These are phyloP conservation scores for Albifimbria verrucaria DNA, from an alignment of 2,329 filamentous ascomycete species.

Conservation along the genomic window DNA sequence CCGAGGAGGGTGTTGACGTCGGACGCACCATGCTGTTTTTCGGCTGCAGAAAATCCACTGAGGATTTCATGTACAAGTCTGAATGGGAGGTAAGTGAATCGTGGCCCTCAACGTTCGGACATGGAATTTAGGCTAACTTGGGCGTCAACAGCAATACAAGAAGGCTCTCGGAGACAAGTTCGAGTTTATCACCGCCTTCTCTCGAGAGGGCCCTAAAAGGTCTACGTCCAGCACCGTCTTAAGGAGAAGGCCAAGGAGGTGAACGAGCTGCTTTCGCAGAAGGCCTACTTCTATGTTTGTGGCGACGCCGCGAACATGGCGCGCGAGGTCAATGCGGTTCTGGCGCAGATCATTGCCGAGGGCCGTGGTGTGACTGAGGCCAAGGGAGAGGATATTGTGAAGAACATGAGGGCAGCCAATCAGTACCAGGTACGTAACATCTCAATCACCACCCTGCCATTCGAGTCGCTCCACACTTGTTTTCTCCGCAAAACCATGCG, in stretches of 20 bases:
- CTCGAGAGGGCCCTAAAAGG: slow-evolving; percentile 84
- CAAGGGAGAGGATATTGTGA: slow-evolving; percentile 94
- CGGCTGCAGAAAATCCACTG: slow-evolving; percentile 80
- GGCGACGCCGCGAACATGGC: slow-evolving; percentile 98
- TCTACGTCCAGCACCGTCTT: slow-evolving; percentile 94
- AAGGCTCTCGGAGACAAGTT: slow-evolving; percentile 83
- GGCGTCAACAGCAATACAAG: slow-evolving; percentile 68
- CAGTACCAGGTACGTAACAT: slow-evolving; percentile 79
- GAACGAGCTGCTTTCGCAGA: slow-evolving; percentile 79
- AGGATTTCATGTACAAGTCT: slow-evolving; percentile 88
- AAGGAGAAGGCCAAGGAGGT: slow-evolving; percentile 80
- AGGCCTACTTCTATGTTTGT: slow-evolving; percentile 96
- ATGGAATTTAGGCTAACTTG: slow-evolving; percentile 20
- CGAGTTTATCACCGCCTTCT: slow-evolving; percentile 90
- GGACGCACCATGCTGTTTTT: slow-evolving; percentile 92
- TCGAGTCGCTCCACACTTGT: background rate
- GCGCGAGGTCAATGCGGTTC: slow-evolving; percentile 82
- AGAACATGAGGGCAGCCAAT: slow-evolving; percentile 91
- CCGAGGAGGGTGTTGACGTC: slow-evolving; percentile 74
- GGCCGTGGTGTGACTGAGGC: slow-evolving; percentile 76
- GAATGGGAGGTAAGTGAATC: slow-evolving; percentile 80
- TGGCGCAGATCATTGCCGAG: slow-evolving; percentile 82
- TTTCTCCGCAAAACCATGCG: too few relatives aligned
- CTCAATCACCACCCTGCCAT: too few relatives aligned
- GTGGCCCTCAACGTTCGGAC: too few relatives aligned